These are phyloP conservation scores for Tylopilus sp. DNA, from an alignment of 1,284 basidiomycete species.

Conservation along the genomic window DNA sequence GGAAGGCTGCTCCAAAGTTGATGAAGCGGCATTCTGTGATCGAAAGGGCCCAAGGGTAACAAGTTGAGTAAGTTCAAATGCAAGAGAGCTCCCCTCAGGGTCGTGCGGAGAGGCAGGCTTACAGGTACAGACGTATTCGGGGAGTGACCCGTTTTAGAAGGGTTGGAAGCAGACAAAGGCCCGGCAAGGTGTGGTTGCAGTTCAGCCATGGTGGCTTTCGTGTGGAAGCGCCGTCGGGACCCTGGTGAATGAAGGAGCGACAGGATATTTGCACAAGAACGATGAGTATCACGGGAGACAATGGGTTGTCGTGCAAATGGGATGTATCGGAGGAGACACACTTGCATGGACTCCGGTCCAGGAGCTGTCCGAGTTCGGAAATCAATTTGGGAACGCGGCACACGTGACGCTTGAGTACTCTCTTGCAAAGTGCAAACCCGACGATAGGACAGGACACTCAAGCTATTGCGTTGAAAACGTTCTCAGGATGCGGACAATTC, in stretches of 20 bases:
- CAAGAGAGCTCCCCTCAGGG: neutral
- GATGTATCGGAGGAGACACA: neutral
- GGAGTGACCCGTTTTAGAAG: neutral
- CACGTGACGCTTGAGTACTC: too few relatives aligned
- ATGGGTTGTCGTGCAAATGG: neutral
- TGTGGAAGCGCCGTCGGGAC: neutral
- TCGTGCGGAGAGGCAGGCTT: neutral
- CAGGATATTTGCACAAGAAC: neutral
- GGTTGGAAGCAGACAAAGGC: neutral
- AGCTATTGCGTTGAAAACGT: too few relatives aligned
- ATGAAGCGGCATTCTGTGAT: slow-evolving; percentile 3
- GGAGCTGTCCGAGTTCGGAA: too few relatives aligned
- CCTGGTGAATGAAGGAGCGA: neutral
- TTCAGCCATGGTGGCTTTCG: neutral
- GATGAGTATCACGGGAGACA: neutral
- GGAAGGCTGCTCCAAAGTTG: neutral
- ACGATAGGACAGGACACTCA: too few relatives aligned
- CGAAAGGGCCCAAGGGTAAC: neutral
- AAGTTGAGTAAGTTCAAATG: neutral
- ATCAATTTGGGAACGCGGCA: too few relatives aligned
- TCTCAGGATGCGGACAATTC: too few relatives aligned
- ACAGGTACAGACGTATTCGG: neutral
- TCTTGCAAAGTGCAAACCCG: too few relatives aligned
- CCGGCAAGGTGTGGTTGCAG: neutral
- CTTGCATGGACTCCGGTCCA: neutral